Conservation (phyloP, 495 filamentous ascomycete species). For the Penicillium herquei region DNA sequence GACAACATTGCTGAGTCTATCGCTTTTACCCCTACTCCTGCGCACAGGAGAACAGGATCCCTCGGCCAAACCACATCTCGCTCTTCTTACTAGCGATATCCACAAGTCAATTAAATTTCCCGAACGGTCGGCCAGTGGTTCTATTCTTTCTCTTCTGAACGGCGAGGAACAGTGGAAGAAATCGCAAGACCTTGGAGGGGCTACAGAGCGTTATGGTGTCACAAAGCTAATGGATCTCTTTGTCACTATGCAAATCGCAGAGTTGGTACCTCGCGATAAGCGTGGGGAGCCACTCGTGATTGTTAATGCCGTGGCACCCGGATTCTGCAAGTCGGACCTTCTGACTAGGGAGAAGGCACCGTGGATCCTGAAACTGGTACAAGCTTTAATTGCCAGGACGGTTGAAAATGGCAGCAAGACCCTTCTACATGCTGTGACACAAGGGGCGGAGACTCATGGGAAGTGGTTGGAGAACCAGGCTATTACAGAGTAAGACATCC, state of each 20-base stretch:
- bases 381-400: slow-evolving; percentile 17
- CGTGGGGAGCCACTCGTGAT: slow-evolving; percentile 7
- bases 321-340: slow-evolving; percentile 18
- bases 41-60: not conserved
- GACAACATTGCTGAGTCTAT: slow-evolving; percentile 11
- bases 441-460: slow-evolving; percentile 14
- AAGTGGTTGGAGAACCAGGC: slow-evolving; percentile 19
- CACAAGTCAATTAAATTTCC: slow-evolving; percentile 8
- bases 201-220: slow-evolving; percentile 13
- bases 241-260: slow-evolving; percentile 10
- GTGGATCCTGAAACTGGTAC: slow-evolving; percentile 12
- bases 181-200: slow-evolving; percentile 1
- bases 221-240: slow-evolving; percentile 20
- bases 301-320: slow-evolving; percentile 18
- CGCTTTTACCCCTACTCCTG: not conserved
- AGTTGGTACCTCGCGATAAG: slow-evolving; percentile 3
- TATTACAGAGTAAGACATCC: slow-evolving; percentile 16
- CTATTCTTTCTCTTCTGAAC: slow-evolving; percentile 11
- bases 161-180: slow-evolving; percentile 7
- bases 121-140: not conserved
- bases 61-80: not conserved
- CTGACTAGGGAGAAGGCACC: slow-evolving; percentile 16
- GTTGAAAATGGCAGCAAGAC: slow-evolving; percentile 22
- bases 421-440: slow-evolving; percentile 16
- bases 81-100: slow-evolving; percentile 13